A percentile compares a stretch with the other conserved stretches of the same genome.
Conservation (phyloP, 2,329 filamentous ascomycete species). For the Cladosporium oxysporum region DNA sequence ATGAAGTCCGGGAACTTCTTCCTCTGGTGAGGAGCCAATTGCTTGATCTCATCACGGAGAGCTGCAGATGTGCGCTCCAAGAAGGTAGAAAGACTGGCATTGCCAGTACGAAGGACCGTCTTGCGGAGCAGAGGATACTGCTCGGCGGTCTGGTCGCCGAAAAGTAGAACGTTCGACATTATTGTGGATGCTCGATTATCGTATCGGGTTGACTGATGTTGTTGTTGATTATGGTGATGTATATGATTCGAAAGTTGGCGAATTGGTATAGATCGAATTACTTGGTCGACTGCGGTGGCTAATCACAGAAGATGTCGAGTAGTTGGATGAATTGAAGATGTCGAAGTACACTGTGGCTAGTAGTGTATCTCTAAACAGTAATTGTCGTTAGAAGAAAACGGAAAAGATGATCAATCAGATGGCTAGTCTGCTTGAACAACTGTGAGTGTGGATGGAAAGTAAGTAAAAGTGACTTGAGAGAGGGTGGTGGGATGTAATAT, state of each 20-base stretch:
- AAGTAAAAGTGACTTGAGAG: constrained; percentile 8
- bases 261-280: not conserved
- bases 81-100: constrained; percentile 63
- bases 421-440: constrained; percentile 35
- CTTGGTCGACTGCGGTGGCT: constrained; percentile 35
- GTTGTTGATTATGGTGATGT: constrained; percentile 10
- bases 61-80: constrained; percentile 60
- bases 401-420: constrained; percentile 33
- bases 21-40: constrained; percentile 59
- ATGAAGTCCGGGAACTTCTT: constrained; percentile 62
- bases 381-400: constrained; percentile 24
- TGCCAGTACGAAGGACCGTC: constrained; percentile 50
- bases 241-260: not conserved
- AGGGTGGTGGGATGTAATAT: constrained; percentile 18
- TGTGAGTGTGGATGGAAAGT: constrained; percentile 15
- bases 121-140: constrained; percentile 62
- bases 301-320: constrained; percentile 33
- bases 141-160: constrained; percentile 71
- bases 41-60: constrained; percentile 61
- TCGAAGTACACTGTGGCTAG: constrained; percentile 20
- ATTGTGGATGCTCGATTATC: constrained; percentile 22
- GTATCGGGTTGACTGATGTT: constrained; percentile 19
- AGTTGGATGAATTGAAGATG: constrained; percentile 5
- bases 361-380: constrained; percentile 12
- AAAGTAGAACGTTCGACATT: constrained; percentile 59